phyloP scores from a whole-genome alignment of 176 grass and related monocot genomes.

The Bonia amplexicaulis region DNA sequence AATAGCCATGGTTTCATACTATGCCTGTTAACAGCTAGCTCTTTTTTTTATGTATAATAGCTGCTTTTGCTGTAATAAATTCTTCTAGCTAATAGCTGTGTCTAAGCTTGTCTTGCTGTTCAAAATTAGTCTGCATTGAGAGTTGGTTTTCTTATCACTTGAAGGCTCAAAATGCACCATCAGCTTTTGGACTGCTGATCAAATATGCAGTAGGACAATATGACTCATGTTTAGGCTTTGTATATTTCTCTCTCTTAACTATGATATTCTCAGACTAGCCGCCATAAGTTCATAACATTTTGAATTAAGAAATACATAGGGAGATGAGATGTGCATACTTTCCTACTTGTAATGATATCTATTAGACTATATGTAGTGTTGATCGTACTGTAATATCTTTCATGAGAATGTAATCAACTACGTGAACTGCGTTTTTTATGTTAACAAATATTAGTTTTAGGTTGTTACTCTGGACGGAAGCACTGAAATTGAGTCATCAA shows the following conservation, averaged over 20 bases:
- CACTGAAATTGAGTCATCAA: conserved; percentile 27
- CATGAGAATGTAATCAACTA: conserved; percentile 5
- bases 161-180: not conserved
- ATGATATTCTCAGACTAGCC: too few relatives aligned
- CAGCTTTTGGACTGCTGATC: not conserved
- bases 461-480: conserved; percentile 24
- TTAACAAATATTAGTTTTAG: conserved; percentile 42
- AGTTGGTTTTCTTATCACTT: not conserved
- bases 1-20: not conserved
- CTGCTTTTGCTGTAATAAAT: not conserved
- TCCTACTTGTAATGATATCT: not conserved
- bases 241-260: too few relatives aligned
- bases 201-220: not conserved
- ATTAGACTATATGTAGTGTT: not conserved
- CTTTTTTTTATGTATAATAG: conserved; percentile 16
- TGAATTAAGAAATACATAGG: not conserved
- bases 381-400: not conserved
- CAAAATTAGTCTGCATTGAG: not conserved
- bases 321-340: not conserved
- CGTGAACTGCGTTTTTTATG: conserved; percentile 19
- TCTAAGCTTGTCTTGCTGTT: not conserved
- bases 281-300: too few relatives aligned
- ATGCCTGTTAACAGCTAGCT: not conserved
- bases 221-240: not conserved
- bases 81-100: not conserved